Conservation (phyloP, 2,329 filamentous ascomycete species). For the Beauveria medogensis region DNA sequence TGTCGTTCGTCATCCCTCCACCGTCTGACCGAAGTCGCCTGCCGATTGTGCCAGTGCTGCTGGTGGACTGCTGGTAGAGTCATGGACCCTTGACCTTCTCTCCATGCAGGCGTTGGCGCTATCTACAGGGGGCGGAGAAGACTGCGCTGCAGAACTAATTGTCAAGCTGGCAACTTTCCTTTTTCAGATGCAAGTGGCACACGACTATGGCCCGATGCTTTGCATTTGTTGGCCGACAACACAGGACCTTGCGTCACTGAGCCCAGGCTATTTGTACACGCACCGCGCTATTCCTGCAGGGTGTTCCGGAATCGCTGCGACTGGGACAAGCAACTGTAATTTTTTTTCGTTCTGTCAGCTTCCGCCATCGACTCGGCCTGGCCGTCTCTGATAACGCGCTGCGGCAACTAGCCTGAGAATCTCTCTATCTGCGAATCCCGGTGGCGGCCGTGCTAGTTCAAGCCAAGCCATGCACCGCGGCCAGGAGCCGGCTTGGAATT, state of each 20-base stretch:
- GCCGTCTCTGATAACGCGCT: background rate
- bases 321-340: background rate
- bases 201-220: background rate
- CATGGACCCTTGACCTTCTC: background rate
- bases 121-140: background rate
- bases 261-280: background rate
- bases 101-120: background rate
- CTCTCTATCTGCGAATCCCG: background rate
- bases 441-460: background rate
- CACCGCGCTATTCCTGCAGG: background rate
- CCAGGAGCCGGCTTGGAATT: slow-evolving; percentile 4
- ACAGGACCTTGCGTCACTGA: background rate
- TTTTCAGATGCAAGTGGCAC: background rate
- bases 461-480: background rate
- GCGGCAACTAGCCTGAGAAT: background rate
- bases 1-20: slow-evolving; percentile 4
- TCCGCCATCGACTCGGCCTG: background rate
- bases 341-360: background rate
- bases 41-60: background rate
- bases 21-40: slow-evolving; percentile 7
- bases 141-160: background rate
- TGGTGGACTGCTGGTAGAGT: background rate
- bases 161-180: background rate
- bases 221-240: background rate
- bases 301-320: background rate